These are phyloP conservation scores for Alternaria hordeiaustralica DNA, from an alignment of 2,329 filamentous ascomycete species.

Conservation along the genomic window DNA sequence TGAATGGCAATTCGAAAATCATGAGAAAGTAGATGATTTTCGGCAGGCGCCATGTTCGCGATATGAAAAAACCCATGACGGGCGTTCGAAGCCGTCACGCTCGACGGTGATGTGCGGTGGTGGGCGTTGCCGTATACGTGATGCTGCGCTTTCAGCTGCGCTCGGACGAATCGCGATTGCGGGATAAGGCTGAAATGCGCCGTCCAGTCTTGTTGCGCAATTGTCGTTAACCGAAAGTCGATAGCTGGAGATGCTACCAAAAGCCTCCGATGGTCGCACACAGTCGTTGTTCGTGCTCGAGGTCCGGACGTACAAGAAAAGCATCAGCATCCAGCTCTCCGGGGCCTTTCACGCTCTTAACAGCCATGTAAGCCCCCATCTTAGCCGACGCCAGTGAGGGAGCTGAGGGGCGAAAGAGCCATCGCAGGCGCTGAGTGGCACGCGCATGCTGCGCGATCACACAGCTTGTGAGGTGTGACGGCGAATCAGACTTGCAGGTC, in stretches of 20 bases:
- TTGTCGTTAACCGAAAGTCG: background rate
- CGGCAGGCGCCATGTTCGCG: conserved; percentile 62
- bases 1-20: conserved; percentile 68
- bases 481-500: conserved; percentile 30
- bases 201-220: background rate
- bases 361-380: conserved; percentile 22
- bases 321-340: conserved; percentile 7
- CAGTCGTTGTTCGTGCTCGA: conserved; percentile 13
- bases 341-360: conserved; percentile 35
- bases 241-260: background rate
- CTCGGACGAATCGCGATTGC: conserved; percentile 7
- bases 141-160: conserved; percentile 10
- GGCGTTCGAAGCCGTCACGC: background rate
- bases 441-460: conserved; percentile 38
- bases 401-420: conserved; percentile 30
- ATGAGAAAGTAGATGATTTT: conserved; percentile 64
- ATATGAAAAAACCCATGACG: conserved; percentile 57
- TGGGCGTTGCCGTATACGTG: background rate
- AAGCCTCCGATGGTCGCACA: conserved; percentile 15
- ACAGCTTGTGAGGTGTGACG: conserved; percentile 27
- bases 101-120: conserved; percentile 1
- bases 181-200: conserved; percentile 5
- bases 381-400: conserved; percentile 22
- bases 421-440: conserved; percentile 43
- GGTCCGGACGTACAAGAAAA: conserved; percentile 7